Percentiles rank a stretch among this genome's conserved stretches.
Evolutionary conservation across 1,284 basidiomycete genomes (phyloP).

Genomic region (Trichosporon sp.): DNA sequence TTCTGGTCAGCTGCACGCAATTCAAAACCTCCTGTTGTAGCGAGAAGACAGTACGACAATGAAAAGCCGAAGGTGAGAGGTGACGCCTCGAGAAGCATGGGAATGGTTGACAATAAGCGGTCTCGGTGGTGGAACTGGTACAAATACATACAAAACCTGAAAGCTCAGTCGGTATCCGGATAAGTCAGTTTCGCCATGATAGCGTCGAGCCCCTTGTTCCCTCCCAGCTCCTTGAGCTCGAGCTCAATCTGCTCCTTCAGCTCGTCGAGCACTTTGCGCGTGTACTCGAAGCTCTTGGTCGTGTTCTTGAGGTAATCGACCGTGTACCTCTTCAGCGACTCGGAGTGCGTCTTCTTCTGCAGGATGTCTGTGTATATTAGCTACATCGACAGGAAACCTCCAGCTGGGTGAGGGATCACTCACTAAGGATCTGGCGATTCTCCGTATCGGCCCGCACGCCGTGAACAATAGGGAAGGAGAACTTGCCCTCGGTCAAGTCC

Average conservation of each 20-base stretch:
- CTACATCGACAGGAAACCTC: no score
- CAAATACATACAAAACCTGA: background rate
- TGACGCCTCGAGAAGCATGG: no score
- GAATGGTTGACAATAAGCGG: no score
- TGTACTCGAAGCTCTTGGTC: slow-evolving; percentile 72
- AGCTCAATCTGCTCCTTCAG: slow-evolving; percentile 46
- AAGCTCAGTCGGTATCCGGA: background rate
- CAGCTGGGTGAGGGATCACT: no score
- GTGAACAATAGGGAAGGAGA: slow-evolving; percentile 91
- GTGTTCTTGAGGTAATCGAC: slow-evolving; percentile 68
- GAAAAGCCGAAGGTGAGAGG: no score
- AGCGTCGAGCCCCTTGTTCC: slow-evolving; percentile 38
- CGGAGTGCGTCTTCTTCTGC: slow-evolving; percentile 75
- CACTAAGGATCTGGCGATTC: slow-evolving; percentile 76
- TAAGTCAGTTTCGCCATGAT: slow-evolving; percentile 30
- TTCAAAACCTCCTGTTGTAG: no score
- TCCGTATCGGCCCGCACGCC: slow-evolving; percentile 67
- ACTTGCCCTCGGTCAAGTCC: slow-evolving; percentile 92
- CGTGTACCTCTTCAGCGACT: slow-evolving; percentile 69
- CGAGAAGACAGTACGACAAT: no score
- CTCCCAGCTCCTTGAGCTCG: slow-evolving; percentile 43
- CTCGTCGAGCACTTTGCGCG: slow-evolving; percentile 49
- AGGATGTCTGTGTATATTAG: slow-evolving; percentile 63
- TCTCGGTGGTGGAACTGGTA: no score
- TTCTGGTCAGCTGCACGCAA: no score